A percentile compares a stretch with the other conserved stretches of the same genome.
Conservation (phyloP, 352 stramenopile genomes). For the Lagenidium giganteum region DNA sequence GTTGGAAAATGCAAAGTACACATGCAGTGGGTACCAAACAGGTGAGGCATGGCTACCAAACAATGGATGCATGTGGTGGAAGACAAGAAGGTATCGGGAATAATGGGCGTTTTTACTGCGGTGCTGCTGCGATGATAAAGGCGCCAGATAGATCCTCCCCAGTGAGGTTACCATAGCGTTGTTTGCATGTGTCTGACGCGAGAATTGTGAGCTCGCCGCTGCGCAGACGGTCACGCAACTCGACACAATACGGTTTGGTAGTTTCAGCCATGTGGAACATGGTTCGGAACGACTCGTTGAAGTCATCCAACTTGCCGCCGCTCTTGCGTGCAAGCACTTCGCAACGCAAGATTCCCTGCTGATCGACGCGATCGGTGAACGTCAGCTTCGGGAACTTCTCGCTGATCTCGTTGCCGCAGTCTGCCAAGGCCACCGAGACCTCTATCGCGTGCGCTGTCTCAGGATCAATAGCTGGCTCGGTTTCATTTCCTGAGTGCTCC, state of each 20-base stretch:
- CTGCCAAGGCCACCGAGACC: constrained; percentile 1
- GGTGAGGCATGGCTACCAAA: no score
- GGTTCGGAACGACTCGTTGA: constrained; percentile 5
- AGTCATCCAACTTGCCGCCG: constrained; percentile 5
- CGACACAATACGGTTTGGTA: constrained; percentile 12
- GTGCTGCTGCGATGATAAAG: no score
- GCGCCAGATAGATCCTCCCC: constrained; percentile 6
- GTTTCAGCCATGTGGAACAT: constrained; percentile 8
- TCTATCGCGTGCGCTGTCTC: neutral
- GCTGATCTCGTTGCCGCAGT: constrained; percentile 6
- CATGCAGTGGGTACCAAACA: no score
- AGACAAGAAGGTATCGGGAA: no score
- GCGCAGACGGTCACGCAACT: constrained; percentile 2
- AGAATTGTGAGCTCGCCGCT: constrained; percentile 1
- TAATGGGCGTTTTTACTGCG: no score
- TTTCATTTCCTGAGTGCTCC: neutral
- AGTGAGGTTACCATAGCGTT: constrained; percentile 4
- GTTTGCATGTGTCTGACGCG: constrained; percentile 1
- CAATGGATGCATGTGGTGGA: no score
- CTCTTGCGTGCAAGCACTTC: constrained; percentile 2
- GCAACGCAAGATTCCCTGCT: constrained; percentile 15
- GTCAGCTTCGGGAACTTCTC: neutral
- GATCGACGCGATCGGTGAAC: constrained; percentile 1
- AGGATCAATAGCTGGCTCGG: no score
- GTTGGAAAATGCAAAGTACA: no score